phyloP scores from a whole-genome alignment of 805 yeast species.

The Ogataea dorogensis region DNA sequence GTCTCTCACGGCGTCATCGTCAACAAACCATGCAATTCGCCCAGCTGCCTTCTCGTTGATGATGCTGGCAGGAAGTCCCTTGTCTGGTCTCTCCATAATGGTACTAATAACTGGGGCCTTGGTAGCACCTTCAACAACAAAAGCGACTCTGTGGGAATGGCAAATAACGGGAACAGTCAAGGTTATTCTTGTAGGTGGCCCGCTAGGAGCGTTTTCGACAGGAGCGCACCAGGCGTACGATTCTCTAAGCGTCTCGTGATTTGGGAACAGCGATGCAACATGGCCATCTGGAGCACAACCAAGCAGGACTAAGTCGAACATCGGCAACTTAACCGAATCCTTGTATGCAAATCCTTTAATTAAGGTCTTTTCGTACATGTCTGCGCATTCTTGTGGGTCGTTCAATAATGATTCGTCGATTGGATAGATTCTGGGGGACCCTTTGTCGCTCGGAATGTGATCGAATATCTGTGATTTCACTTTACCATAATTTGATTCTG shows the following conservation, averaged over 20 bases:
- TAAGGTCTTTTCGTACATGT: constrained; percentile 80
- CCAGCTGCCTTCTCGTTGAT: constrained; percentile 98
- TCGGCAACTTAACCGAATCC: constrained; percentile 92
- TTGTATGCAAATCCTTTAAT: constrained; percentile 92
- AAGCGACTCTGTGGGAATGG: constrained; percentile 88
- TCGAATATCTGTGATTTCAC: constrained; percentile 83
- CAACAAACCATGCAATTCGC: constrained; percentile 95
- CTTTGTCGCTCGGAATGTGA: constrained; percentile 48
- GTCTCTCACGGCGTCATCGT: constrained; percentile 84
- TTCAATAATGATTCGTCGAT: constrained; percentile 72
- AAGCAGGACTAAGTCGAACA: constrained; percentile 84
- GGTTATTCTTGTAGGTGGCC: constrained; percentile 83
- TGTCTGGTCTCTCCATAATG: constrained; percentile 95
- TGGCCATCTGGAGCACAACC: constrained; percentile 99
- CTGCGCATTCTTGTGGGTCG: constrained; percentile 93
- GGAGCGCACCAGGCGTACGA: constrained; percentile 94
- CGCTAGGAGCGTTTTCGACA: constrained; percentile 85
- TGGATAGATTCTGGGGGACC: constrained; percentile 72
- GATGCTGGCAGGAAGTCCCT: constrained; percentile 89
- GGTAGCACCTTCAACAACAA: constrained; percentile 94
- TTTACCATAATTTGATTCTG: constrained; percentile 86
- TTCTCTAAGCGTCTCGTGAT: constrained; percentile 84
- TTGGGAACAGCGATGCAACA: constrained; percentile 94
- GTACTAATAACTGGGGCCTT: constrained; percentile 90
- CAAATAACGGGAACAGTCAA: constrained; percentile 92